These are phyloP conservation scores for Nakazawaea sp. DNA, from an alignment of 805 yeast species.

Conservation along the genomic window DNA sequence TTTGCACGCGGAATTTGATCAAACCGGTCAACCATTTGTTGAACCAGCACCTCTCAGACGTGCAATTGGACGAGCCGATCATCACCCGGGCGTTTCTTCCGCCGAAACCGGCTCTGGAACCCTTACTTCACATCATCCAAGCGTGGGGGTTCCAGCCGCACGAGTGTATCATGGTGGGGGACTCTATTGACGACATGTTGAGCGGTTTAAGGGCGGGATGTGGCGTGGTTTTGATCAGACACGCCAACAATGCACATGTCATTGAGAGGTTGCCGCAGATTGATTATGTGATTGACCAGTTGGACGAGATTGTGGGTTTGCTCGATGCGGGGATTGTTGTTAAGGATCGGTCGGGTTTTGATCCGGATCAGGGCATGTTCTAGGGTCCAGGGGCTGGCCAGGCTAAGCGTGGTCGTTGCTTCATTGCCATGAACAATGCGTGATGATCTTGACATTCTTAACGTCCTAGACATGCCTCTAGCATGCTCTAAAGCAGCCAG, in stretches of 20 bases:
- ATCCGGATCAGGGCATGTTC: not conserved
- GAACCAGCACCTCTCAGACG: constrained; percentile 31
- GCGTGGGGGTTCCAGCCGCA: constrained; percentile 39
- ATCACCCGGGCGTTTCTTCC: constrained; percentile 61
- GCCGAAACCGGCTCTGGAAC: constrained; percentile 63
- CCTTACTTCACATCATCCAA: constrained; percentile 48
- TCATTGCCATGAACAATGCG: too few species aligned
- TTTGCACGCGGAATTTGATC: constrained; percentile 55
- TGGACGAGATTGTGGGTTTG: constrained; percentile 29
- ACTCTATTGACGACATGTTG: constrained; percentile 61
- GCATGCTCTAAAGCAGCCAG: too few species aligned
- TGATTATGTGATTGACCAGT: constrained; percentile 25
- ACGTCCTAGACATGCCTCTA: too few species aligned
- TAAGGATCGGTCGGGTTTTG: constrained; percentile 8
- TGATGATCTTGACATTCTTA: too few species aligned
- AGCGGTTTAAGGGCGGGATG: constrained; percentile 63
- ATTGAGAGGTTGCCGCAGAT: constrained; percentile 28
- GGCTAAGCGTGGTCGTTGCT: too few species aligned
- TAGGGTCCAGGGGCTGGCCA: too few species aligned
- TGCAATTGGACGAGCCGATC: constrained; percentile 38
- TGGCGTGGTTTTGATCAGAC: constrained; percentile 45
- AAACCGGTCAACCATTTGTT: constrained; percentile 49
- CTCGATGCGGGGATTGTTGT: constrained; percentile 28
- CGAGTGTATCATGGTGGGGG: constrained; percentile 64
- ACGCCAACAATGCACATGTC: constrained; percentile 41